A percentile compares a stretch with the other conserved stretches of the same genome.
Conservation (phyloP, 345 rosid species). For the Pistacia atlantica region DNA sequence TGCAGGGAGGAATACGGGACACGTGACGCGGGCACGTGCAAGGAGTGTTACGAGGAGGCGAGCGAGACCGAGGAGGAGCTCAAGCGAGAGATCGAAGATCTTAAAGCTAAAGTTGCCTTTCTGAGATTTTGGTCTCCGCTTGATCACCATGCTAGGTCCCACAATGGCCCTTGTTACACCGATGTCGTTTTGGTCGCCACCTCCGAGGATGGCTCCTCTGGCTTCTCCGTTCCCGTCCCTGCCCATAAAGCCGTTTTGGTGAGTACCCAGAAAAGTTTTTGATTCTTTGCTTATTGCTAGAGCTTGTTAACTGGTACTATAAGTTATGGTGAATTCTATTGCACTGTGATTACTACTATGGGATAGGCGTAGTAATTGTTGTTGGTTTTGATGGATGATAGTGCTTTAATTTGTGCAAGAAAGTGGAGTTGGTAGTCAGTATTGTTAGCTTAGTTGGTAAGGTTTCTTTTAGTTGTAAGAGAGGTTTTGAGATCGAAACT, state of each 20-base stretch:
- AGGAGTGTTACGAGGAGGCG: constrained; percentile 65
- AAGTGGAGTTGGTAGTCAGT: too few relatives aligned
- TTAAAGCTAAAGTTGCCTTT: constrained; percentile 65
- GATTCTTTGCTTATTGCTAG: not conserved
- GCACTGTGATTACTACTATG: not conserved
- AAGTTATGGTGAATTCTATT: not conserved
- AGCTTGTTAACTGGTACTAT: too few relatives aligned
- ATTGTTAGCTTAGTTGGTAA: too few relatives aligned
- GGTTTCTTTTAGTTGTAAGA: too few relatives aligned
- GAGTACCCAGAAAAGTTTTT: constrained; percentile 5
- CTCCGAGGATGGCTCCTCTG: constrained; percentile 39
- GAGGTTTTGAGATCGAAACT: too few relatives aligned
- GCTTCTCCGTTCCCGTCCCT: constrained; percentile 49
- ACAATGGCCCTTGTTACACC: constrained; percentile 38
- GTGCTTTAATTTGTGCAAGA: too few relatives aligned
- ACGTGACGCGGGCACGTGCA: constrained; percentile 63
- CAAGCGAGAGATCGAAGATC: constrained; percentile 77
- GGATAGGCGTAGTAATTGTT: too few relatives aligned
- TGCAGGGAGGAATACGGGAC: constrained; percentile 60
- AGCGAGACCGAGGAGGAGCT: constrained; percentile 69
- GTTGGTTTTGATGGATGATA: not conserved
- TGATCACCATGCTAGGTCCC: constrained; percentile 31
- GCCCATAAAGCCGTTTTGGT: constrained; percentile 82
- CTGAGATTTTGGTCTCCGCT: constrained; percentile 56
- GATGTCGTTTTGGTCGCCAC: constrained; percentile 72